These are phyloP conservation scores for Pseudopyrenochaeta lycopersici DNA, from an alignment of 2,329 filamentous ascomycete species.

Conservation along the genomic window DNA sequence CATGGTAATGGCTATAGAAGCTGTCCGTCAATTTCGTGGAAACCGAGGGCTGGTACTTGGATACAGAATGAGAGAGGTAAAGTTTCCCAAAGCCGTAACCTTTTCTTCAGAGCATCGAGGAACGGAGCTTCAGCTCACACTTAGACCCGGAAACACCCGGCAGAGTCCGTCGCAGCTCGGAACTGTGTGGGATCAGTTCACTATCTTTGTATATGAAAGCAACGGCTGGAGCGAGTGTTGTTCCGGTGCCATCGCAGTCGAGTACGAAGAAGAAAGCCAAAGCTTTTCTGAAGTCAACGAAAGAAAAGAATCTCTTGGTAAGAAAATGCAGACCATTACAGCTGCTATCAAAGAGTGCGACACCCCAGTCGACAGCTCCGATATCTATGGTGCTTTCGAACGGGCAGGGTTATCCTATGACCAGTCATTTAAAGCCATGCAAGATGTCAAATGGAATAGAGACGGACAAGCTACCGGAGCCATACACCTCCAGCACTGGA, in stretches of 20 bases:
- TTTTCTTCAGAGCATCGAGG: conserved; percentile 8
- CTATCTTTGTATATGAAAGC: conserved; percentile 16
- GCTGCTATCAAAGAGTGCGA: background rate
- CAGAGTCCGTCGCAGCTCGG: background rate
- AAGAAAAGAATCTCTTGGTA: too few species aligned
- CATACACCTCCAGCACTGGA: conserved; percentile 16
- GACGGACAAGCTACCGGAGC: conserved; percentile 9
- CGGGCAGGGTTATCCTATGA: conserved; percentile 21
- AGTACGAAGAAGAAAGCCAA: background rate
- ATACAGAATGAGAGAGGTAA: conserved; percentile 14
- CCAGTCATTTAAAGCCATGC: conserved; percentile 19
- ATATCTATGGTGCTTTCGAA: conserved; percentile 16
- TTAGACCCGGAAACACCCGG: conserved; percentile 3
- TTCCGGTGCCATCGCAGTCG: conserved; percentile 23
- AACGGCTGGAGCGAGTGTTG: conserved; percentile 36
- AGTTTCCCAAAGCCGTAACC: conserved; percentile 7
- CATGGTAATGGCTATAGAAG: conserved; percentile 38
- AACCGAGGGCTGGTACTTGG: background rate
- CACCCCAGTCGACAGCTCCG: conserved; percentile 4
- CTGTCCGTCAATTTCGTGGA: conserved; percentile 10
- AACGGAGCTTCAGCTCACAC: conserved; percentile 21
- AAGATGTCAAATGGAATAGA: conserved; percentile 11
- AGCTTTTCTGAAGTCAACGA: background rate
- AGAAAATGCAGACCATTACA: too few species aligned
- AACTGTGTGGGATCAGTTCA: conserved; percentile 9